phyloP scores from a whole-genome alignment of 805 yeast genomes.

The Saccharomyces eubayanus region DNA sequence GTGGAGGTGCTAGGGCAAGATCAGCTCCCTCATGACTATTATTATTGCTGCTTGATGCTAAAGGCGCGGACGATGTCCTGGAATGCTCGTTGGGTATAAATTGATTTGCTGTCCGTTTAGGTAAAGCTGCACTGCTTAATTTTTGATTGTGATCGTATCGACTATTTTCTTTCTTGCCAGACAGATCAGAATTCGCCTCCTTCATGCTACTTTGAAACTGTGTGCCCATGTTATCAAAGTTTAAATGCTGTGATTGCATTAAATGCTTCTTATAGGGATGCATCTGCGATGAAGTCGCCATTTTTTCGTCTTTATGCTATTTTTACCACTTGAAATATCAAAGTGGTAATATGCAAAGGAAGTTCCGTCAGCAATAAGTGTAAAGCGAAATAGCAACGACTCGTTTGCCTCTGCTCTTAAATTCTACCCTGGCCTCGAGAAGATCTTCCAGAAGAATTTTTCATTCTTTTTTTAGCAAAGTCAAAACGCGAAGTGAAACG shows the following conservation, averaged over 20 bases:
- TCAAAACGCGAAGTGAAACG: not conserved
- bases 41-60: not conserved
- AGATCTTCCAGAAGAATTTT: not conserved
- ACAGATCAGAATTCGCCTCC: not conserved
- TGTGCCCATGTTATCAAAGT: conserved; percentile 1
- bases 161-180: not conserved
- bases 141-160: not conserved
- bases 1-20: not conserved
- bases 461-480: not conserved
- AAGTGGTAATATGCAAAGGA: conserved; percentile 3
- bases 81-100: not conserved
- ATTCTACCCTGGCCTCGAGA: not conserved
- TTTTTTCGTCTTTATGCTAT: not conserved
- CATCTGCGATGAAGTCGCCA: not conserved
- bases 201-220: not conserved
- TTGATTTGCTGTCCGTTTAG: not conserved
- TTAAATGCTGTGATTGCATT: conserved; percentile 3
- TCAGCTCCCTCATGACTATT: not conserved
- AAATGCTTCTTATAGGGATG: conserved; percentile 10
- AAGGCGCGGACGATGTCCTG: not conserved
- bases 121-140: not conserved
- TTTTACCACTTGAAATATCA: not conserved
- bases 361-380: conserved; percentile 1
- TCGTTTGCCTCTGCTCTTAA: not conserved
- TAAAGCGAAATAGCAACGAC: conserved; percentile 1